phyloP scores from a whole-genome alignment of 1,139 yeast species.

The Geotrichum reessii region DNA sequence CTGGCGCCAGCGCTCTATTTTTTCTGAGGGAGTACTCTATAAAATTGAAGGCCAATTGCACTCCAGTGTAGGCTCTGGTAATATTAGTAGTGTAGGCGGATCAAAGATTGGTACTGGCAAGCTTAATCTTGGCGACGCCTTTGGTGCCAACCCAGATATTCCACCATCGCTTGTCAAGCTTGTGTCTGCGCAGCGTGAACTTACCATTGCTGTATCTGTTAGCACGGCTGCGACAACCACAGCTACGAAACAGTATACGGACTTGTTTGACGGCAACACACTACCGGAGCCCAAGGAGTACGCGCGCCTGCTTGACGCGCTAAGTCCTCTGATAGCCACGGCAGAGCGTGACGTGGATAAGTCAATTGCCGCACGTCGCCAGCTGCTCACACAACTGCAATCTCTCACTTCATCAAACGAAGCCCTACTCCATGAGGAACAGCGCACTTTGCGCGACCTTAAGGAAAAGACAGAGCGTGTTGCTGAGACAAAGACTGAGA shows the following conservation, averaged over 20 bases:
- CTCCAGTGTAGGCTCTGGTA: slow-evolving; percentile 13
- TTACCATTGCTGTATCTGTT: slow-evolving; percentile 23
- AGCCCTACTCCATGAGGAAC: slow-evolving; percentile 45
- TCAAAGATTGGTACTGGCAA: background rate
- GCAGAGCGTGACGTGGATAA: slow-evolving; percentile 33
- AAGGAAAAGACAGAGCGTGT: slow-evolving; percentile 40
- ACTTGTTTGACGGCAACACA: slow-evolving; percentile 39
- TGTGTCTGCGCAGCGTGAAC: slow-evolving; percentile 41
- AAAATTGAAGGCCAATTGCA: slow-evolving; percentile 40
- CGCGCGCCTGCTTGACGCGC: slow-evolving; percentile 39
- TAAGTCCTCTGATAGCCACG: slow-evolving; percentile 18
- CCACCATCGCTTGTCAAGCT: slow-evolving; percentile 43
- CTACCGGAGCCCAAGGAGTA: slow-evolving; percentile 51
- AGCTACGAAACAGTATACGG: slow-evolving; percentile 22
- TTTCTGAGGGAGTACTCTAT: slow-evolving; percentile 42
- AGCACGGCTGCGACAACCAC: slow-evolving; percentile 18
- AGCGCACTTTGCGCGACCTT: slow-evolving; percentile 42
- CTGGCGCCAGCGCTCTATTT: slow-evolving; percentile 67
- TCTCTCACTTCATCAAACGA: slow-evolving; percentile 41
- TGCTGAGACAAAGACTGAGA: slow-evolving; percentile 42
- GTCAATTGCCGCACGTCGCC: slow-evolving; percentile 40
- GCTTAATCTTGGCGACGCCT: slow-evolving; percentile 22
- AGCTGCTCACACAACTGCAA: slow-evolving; percentile 43
- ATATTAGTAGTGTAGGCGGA: slow-evolving; percentile 1
- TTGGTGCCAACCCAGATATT: slow-evolving; percentile 33